A percentile compares a stretch with the other conserved stretches of the same genome.
phyloP scores from a whole-genome alignment of 1,284 basidiomycete genomes.

The Sporisorium scitamineum region DNA sequence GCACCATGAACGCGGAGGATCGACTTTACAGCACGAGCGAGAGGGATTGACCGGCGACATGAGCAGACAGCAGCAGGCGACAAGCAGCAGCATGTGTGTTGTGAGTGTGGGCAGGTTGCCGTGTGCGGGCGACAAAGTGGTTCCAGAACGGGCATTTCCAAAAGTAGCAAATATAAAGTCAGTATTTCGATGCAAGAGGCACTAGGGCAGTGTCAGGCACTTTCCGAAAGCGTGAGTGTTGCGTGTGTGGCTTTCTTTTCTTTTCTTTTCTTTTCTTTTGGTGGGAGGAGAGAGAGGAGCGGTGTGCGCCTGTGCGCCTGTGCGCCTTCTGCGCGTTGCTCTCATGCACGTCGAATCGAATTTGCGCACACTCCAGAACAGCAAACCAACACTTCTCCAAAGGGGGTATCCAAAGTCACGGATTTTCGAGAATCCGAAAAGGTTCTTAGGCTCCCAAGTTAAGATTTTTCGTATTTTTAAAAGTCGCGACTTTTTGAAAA shows the following conservation, averaged over 20 bases:
- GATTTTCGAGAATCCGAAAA: no score
- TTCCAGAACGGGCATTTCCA: background rate
- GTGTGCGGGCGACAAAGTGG: background rate
- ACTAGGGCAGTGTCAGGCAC: background rate
- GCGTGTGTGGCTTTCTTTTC: no score
- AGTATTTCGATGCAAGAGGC: background rate
- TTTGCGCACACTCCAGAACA: constrained; percentile 2
- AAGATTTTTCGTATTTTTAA: no score
- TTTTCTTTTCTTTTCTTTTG: background rate
- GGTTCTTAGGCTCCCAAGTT: no score
- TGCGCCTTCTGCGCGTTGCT: background rate
- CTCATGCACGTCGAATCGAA: constrained; percentile 18
- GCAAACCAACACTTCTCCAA: background rate
- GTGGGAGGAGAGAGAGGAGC: no score
- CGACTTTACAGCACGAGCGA: background rate
- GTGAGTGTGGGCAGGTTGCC: no score
- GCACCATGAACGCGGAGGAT: background rate
- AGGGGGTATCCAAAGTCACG: no score
- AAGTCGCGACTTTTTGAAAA: no score
- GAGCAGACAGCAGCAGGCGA: no score
- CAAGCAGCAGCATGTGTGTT: no score
- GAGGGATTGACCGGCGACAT: background rate
- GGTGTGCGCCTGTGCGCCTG: no score
- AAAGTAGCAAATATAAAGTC: no score
- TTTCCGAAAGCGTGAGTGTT: background rate